Evolutionary conservation across 257 asterid species (phyloP).

Genomic region (Mentha longifolia): DNA sequence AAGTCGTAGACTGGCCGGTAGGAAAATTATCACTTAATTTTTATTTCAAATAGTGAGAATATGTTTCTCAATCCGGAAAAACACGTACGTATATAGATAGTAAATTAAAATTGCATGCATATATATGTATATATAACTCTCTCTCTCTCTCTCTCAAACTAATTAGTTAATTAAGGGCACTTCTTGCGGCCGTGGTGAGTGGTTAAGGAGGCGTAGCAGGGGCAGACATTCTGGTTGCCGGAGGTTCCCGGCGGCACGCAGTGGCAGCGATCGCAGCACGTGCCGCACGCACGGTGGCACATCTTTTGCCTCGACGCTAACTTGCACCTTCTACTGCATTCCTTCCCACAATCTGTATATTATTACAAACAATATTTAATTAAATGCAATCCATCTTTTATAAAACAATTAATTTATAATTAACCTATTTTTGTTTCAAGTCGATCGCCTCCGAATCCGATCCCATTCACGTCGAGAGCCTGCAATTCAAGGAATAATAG

Average conservation of each 20-base stretch:
- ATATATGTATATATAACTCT: background rate
- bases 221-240: slow-evolving; percentile 56
- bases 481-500: background rate
- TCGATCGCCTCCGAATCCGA: slow-evolving; percentile 2
- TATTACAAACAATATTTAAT: too few species aligned
- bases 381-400: too few species aligned
- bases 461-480: background rate
- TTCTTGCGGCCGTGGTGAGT: slow-evolving; percentile 61
- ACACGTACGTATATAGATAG: background rate
- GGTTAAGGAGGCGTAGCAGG: slow-evolving; percentile 65
- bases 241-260: slow-evolving; percentile 74
- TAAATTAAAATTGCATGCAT: too few species aligned
- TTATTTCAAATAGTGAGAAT: background rate
- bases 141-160: background rate
- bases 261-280: slow-evolving; percentile 59
- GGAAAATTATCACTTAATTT: too few species aligned
- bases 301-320: slow-evolving; percentile 42
- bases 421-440: slow-evolving; percentile 28
- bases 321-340: slow-evolving; percentile 55
- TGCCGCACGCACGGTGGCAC: slow-evolving; percentile 62
- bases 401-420: background rate
- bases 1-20: too few species aligned
- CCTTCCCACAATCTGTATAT: slow-evolving; percentile 51
- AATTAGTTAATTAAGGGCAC: slow-evolving; percentile 51
- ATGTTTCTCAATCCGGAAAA: too few species aligned